Base-by-base conservation (phyloP, 2,329 filamentous ascomycete species). In the Xylaria sp. region DNA sequence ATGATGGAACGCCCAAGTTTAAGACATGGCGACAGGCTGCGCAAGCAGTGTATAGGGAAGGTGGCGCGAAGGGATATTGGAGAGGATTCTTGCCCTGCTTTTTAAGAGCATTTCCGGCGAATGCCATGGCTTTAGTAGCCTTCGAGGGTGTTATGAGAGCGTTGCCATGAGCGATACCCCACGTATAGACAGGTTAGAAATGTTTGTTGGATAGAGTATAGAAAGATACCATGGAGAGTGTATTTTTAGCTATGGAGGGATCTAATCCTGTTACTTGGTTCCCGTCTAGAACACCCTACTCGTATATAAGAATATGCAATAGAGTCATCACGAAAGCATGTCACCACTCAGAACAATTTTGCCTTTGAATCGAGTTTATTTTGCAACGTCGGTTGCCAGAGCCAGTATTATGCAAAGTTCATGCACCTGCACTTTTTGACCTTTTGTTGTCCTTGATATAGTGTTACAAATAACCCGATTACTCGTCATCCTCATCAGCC, bases 401-500 rank as follows among this genome's bases (percentile, higher is more conserved):
- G 65, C 49, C 57, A 69, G 66, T 71, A 56, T 62, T 74, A 72
- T 70, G 65, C 58, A 65, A 59, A 71, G 63, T 70, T 64, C 66
- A 72, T 71, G 69, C 72, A 70, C 54, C 44, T 51, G 57, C 62
- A 49, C 69, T 33, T 36, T 60, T 42, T 63, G 70, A 46, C 23
- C 38, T 56, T 66, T 54, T 26, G 59, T 66, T 63, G 28, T 62
- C 70, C 59, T 66, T 60, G 20, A 6, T 61, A 23, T 67, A 31
- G 23, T 13, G 36, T 69, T 33, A 54, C 42, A 36, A 59, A 58
- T 28, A 70, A 63, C 61, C 54, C 78, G 79, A 68, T 90, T 97
- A 99, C 85, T 99, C 96, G 81, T 99, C 96, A 82, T 99, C 96
- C 81, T 99, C 96, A 77, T 98, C 96, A 78, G 89, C 94, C 83